Percentiles rank a stretch among this genome's conserved stretches.
Conservation (phyloP, 306 rosid species). For the Parietaria judaica region DNA sequence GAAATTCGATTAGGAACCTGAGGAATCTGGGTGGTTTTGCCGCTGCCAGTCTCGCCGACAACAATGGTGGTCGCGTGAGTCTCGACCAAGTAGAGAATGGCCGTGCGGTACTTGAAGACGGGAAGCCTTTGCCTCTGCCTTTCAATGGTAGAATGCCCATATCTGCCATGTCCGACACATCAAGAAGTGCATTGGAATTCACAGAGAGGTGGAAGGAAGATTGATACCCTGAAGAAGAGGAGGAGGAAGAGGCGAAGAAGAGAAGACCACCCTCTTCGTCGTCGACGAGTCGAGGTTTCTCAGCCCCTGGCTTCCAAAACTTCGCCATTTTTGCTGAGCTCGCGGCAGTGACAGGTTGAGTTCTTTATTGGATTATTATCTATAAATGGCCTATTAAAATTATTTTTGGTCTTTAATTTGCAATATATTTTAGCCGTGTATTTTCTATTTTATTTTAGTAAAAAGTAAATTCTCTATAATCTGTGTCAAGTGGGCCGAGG, state of each 20-base stretch:
- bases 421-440: no score
- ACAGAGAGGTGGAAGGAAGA: slow-evolving; percentile 1
- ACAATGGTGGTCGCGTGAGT: slow-evolving; percentile 75
- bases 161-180: slow-evolving; percentile 15
- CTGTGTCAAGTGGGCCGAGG: no score
- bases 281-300: slow-evolving; percentile 78
- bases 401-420: no score
- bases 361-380: no score
- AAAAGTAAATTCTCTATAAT: no score
- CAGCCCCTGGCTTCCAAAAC: slow-evolving; percentile 92
- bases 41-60: slow-evolving; percentile 96
- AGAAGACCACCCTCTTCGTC: slow-evolving; percentile 95
- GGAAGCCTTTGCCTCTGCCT: slow-evolving; percentile 88
- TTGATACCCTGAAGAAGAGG: slow-evolving; percentile 34
- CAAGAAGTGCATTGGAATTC: neutral
- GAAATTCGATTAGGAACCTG: slow-evolving; percentile 42
- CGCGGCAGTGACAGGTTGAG: no score
- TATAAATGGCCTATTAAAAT: no score
- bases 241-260: slow-evolving; percentile 36
- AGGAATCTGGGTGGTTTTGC: slow-evolving; percentile 94
- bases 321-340: slow-evolving; percentile 27
- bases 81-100: slow-evolving; percentile 79
- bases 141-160: slow-evolving; percentile 53
- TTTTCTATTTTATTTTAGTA: no score
- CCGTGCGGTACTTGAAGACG: slow-evolving; percentile 68